Conservation (phyloP, 1,284 basidiomycete species). For the Irpex sp. region DNA sequence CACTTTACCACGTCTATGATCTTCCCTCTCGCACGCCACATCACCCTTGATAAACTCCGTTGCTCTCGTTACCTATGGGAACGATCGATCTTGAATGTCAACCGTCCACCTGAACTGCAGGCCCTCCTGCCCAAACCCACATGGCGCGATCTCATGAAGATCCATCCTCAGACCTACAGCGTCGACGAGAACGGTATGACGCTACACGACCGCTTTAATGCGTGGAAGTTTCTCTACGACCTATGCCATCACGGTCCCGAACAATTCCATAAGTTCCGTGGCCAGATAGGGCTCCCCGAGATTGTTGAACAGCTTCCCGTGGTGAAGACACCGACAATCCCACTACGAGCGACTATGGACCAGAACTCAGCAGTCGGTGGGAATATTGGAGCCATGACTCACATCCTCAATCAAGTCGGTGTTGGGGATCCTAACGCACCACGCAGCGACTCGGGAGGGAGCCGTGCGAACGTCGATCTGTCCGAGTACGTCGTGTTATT, state of each 20-base stretch:
- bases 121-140: neutral
- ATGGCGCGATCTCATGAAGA: neutral
- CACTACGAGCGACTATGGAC: slow-evolving; percentile 4
- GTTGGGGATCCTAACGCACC: neutral
- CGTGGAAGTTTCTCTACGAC: slow-evolving; percentile 11
- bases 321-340: slow-evolving; percentile 2
- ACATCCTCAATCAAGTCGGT: slow-evolving; percentile 3
- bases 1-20: slow-evolving; percentile 27
- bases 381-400: slow-evolving; percentile 1
- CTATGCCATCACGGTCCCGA: slow-evolving; percentile 11
- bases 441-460: neutral
- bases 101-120: neutral
- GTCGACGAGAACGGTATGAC: neutral
- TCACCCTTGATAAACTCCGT: slow-evolving; percentile 23
- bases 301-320: slow-evolving; percentile 20
- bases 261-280: slow-evolving; percentile 7
- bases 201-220: neutral
- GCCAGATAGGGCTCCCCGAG: slow-evolving; percentile 10
- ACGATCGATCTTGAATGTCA: neutral
- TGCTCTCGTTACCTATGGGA: slow-evolving; percentile 30
- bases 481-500: slow-evolving; percentile 3
- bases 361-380: slow-evolving; percentile 6
- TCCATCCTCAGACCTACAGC: neutral
- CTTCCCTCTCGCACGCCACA: slow-evolving; percentile 22
- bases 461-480: neutral